Conservation (phyloP, 164 flowering plant species). For the Echeveria elegans region DNA sequence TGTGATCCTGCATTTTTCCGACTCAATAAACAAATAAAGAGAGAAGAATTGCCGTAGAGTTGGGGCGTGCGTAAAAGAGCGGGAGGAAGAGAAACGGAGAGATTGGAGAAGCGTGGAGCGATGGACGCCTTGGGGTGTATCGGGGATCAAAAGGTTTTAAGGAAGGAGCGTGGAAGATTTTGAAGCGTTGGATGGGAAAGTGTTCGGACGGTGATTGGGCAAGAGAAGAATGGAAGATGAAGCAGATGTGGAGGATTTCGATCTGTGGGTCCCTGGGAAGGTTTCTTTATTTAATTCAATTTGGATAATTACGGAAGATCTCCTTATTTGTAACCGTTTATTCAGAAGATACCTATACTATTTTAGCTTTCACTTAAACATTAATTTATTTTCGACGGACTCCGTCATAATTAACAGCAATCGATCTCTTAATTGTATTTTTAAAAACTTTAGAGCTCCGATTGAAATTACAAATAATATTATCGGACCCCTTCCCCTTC, state of each 20-base stretch:
- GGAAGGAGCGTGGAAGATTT: constrained; percentile 35
- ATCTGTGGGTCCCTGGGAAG: constrained; percentile 16
- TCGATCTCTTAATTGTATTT: no score
- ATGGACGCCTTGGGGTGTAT: constrained; percentile 28
- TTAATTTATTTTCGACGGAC: no score
- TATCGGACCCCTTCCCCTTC: no score
- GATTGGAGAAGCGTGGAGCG: constrained; percentile 39
- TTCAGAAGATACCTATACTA: no score
- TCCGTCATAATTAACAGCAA: no score
- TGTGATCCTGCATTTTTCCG: constrained; percentile 65
- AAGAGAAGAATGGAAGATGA: background rate
- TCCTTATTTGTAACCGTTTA: no score
- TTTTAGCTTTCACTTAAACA: no score
- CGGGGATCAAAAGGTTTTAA: constrained; percentile 37
- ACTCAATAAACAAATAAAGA: constrained; percentile 12
- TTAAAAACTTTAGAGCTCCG: no score
- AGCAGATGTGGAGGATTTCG: constrained; percentile 13
- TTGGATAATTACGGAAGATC: no score
- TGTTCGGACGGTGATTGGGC: constrained; percentile 24
- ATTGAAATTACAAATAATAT: no score
- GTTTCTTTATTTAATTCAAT: no score
- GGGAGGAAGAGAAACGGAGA: constrained; percentile 22
- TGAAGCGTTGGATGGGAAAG: constrained; percentile 24
- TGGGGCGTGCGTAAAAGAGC: constrained; percentile 29
- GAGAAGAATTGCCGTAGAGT: constrained; percentile 8